These are phyloP conservation scores for Starmera amethionina DNA, from an alignment of 805 yeast genomes.

Conservation along the genomic window DNA sequence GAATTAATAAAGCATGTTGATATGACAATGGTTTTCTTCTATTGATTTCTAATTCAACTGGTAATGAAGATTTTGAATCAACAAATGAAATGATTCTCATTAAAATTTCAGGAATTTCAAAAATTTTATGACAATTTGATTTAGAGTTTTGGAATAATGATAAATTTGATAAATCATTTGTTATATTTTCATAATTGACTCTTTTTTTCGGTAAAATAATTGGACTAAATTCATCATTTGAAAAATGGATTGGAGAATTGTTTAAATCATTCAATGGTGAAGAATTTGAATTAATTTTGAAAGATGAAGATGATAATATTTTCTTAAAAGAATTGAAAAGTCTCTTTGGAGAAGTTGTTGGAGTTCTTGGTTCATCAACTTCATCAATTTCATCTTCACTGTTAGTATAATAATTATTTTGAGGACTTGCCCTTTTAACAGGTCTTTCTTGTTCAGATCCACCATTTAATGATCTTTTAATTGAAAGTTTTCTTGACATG, in stretches of 20 bases:
- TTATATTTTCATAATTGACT: not conserved
- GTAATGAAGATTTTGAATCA: constrained; percentile 46
- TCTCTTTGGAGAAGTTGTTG: no score
- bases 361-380: no score
- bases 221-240: no score
- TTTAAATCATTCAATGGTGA: not conserved
- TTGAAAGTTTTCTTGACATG: constrained; percentile 1
- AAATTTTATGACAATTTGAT: constrained; percentile 28
- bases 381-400: no score
- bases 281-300: no score
- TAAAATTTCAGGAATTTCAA: constrained; percentile 71
- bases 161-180: not conserved
- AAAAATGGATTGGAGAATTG: no score
- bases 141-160: not conserved
- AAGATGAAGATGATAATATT: no score
- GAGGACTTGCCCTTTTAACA: no score
- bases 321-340: no score
- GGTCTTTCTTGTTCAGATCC: no score
- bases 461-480: constrained; percentile 10
- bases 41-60: constrained; percentile 48
- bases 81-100: constrained; percentile 48
- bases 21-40: constrained; percentile 63
- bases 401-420: no score
- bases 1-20: constrained; percentile 58
- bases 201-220: no score